Conservation (phyloP, 2,329 filamentous ascomycete species). For the Zarea fungicola region DNA sequence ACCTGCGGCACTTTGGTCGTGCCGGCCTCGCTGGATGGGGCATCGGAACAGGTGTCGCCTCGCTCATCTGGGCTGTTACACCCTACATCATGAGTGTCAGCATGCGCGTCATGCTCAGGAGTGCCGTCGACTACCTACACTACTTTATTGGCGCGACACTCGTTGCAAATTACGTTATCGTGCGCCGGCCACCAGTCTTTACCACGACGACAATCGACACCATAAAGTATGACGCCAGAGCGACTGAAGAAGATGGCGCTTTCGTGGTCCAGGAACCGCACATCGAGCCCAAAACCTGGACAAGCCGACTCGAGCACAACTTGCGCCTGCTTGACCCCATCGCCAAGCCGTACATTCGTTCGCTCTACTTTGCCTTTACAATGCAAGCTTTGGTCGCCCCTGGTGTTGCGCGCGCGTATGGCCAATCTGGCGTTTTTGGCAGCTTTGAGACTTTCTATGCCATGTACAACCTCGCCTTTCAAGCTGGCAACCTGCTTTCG, state of each 20-base stretch:
- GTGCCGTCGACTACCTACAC: constrained; percentile 23
- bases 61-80: constrained; percentile 23
- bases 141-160: constrained; percentile 23
- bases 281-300: background rate
- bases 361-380: constrained; percentile 21
- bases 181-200: constrained; percentile 22
- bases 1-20: constrained; percentile 25
- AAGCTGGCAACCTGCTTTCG: constrained; percentile 24
- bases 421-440: constrained; percentile 18
- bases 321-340: constrained; percentile 14
- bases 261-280: constrained; percentile 8
- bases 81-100: constrained; percentile 26
- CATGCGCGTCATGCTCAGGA: constrained; percentile 23
- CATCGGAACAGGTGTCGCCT: constrained; percentile 27
- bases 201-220: constrained; percentile 16
- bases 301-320: constrained; percentile 15
- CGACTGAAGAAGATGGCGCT: constrained; percentile 12
- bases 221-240: constrained; percentile 14
- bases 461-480: constrained; percentile 24
- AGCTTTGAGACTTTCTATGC: constrained; percentile 25
- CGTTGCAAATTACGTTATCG: constrained; percentile 23
- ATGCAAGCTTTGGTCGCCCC: constrained; percentile 23
- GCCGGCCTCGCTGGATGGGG: constrained; percentile 31
- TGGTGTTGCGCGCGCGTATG: constrained; percentile 25
- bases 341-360: constrained; percentile 22